Evolutionary conservation across 176 grass and related monocot genomes (phyloP).

Genomic region (Eremochloa ophiuroides): DNA sequence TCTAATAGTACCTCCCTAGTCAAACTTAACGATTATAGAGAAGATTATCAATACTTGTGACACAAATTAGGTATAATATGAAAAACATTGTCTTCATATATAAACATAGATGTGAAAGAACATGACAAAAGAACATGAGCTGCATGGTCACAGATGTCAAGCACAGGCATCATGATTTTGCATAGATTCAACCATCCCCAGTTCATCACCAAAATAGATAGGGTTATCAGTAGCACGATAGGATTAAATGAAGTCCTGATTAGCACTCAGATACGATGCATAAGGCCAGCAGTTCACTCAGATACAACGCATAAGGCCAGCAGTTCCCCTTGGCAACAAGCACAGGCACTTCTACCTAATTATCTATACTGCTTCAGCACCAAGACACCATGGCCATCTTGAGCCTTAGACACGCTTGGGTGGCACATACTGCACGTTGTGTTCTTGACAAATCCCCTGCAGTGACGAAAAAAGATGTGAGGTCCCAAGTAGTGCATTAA

Average conservation of each 20-base stretch:
- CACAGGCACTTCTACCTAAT: background rate
- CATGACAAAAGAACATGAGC: background rate
- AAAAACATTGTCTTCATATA: background rate
- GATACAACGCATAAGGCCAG: background rate
- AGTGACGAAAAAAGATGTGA: slow-evolving; percentile 5
- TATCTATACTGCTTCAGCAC: background rate
- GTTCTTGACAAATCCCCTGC: slow-evolving; percentile 75
- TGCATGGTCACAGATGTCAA: background rate
- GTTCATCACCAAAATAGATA: background rate
- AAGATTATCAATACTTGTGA: too few species aligned
- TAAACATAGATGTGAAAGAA: background rate
- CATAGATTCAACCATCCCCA: background rate
- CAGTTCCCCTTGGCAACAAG: background rate
- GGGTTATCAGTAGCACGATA: background rate
- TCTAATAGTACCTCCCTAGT: background rate
- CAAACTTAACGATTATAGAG: background rate
- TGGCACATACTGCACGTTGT: slow-evolving; percentile 77
- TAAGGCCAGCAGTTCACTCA: background rate
- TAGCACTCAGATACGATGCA: background rate
- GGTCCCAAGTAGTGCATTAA: background rate
- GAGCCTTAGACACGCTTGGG: slow-evolving; percentile 53
- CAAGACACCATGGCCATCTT: background rate
- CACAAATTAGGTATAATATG: background rate
- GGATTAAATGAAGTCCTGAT: background rate
- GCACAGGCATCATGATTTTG: background rate